Base-by-base conservation (phyloP, 305 asterid species). In the Fraxinus greggii region DNA sequence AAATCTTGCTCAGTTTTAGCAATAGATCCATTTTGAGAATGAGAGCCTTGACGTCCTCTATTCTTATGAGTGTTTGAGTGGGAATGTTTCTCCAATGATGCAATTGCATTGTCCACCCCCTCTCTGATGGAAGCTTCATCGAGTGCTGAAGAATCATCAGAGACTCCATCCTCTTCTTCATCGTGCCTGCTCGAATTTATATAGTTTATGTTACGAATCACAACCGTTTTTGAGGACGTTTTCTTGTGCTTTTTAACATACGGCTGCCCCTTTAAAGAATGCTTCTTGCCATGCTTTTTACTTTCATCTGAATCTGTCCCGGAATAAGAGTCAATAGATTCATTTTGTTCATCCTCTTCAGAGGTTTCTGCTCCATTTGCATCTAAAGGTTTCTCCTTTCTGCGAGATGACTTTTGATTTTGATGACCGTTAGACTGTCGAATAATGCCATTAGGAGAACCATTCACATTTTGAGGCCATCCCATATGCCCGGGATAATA, bases 191-290 rank as follows among this genome's bases (percentile, higher is more conserved):
- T 85, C 74, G 95, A 92, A 84, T 97, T 89, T 77, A 92, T 94
- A 86, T 94, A 91, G 79, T 94, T 94, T 85, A 92, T 94, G 85
- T 94, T 94, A 29, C 98, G 96, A 69, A 94, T 94, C 28, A 94
- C 94, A 77, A 92, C 97, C 4, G 88, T 94, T 82, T 91, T 92
- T 2, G 96, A 92, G 85, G 87, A 70, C 85, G 89, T 94, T 72
- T 84, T 90, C 91, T 89, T 93, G 87, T 88, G 86, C 90, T 84
- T 94, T 79, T 86, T 93, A 75, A 74, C 83, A 76, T 77, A 78
- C 21, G 82, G 45, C 17, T 83, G 85, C 70, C 89, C 91, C 81
- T 89, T 89, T 3, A 91, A 83, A 45, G 90, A 90, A 61, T 83
- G 80, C 80, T 82, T 90, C 87, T 82, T 88, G 26, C 84, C 89